Conservation (phyloP, 306 rosid genomes). For the Quercus wislizeni region DNA sequence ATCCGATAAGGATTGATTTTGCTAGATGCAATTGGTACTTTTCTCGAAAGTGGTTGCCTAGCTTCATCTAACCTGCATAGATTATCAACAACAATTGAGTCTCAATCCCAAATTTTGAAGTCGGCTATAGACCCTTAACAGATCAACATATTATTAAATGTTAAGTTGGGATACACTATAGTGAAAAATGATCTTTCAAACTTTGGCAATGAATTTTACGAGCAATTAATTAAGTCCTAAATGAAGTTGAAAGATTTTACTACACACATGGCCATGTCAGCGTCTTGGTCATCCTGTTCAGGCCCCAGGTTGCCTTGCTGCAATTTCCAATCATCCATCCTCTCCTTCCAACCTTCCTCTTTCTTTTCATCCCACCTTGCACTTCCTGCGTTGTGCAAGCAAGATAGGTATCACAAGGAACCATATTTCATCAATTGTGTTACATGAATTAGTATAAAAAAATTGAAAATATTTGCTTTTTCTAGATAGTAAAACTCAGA, state of each 20-base stretch:
- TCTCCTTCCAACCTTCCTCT: conserved; percentile 60
- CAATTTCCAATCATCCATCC: conserved; percentile 81
- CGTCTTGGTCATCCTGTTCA: conserved; percentile 70
- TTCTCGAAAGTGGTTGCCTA: conserved; percentile 91
- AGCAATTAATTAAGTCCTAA: background rate
- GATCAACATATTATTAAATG: too few species aligned
- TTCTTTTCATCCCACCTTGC: conserved; percentile 64
- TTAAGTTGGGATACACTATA: too few species aligned
- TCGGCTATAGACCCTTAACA: background rate
- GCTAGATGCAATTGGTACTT: conserved; percentile 91
- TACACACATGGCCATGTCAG: conserved; percentile 75
- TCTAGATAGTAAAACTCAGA: background rate
- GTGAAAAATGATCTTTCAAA: background rate
- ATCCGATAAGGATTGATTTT: conserved; percentile 94
- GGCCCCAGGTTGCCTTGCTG: conserved; percentile 77
- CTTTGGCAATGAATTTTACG: background rate
- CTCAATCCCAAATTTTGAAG: background rate
- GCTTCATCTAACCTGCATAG: conserved; percentile 81
- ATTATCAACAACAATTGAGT: too few species aligned
- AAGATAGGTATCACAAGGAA: background rate
- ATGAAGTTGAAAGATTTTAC: conserved; percentile 5
- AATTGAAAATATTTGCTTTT: background rate
- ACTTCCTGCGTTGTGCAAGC: conserved; percentile 48
- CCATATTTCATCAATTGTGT: background rate
- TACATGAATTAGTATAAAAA: background rate